Conservation (phyloP, 2,329 filamentous ascomycete genomes). For the Diplodia mutila region DNA sequence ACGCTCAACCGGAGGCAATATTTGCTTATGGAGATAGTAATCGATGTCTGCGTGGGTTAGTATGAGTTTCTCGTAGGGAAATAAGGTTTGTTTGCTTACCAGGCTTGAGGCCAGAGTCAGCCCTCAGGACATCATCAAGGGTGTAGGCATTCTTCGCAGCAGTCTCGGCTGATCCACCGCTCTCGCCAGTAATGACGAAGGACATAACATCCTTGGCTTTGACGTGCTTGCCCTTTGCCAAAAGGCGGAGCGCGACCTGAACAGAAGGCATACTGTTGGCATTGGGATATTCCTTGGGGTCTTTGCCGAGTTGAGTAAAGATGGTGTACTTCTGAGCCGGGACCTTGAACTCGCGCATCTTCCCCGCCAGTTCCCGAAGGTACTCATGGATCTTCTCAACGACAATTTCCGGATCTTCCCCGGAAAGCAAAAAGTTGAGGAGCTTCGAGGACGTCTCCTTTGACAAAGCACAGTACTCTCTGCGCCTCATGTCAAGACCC, state of each 20-base stretch:
- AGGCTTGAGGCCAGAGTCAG: conserved; percentile 73
- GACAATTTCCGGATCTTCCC: conserved; percentile 86
- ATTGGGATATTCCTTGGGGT: conserved; percentile 91
- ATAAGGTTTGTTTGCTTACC: conserved; percentile 13
- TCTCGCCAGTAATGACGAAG: conserved; percentile 82
- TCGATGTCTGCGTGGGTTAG: conserved; percentile 68
- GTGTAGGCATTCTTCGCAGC: conserved; percentile 89
- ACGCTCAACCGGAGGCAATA: conserved; percentile 95
- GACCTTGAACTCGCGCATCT: conserved; percentile 81
- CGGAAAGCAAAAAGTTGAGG: conserved; percentile 91
- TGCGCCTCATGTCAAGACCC: conserved; percentile 94
- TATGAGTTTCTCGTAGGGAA: neutral
- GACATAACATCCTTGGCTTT: conserved; percentile 95
- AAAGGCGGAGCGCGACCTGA: conserved; percentile 87
- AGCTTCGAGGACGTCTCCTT: conserved; percentile 91
- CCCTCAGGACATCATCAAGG: conserved; percentile 80
- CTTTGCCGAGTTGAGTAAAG: conserved; percentile 95
- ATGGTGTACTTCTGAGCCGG: conserved; percentile 91
- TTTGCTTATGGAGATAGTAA: conserved; percentile 97
- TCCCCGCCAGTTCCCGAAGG: conserved; percentile 76
- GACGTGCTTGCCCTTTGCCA: conserved; percentile 82
- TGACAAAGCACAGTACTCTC: conserved; percentile 93
- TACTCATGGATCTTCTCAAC: conserved; percentile 93
- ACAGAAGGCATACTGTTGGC: conserved; percentile 95
- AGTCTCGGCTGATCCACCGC: conserved; percentile 65